phyloP scores from a whole-genome alignment of 352 stramenopile genomes.

The Phytopythium vexans region DNA sequence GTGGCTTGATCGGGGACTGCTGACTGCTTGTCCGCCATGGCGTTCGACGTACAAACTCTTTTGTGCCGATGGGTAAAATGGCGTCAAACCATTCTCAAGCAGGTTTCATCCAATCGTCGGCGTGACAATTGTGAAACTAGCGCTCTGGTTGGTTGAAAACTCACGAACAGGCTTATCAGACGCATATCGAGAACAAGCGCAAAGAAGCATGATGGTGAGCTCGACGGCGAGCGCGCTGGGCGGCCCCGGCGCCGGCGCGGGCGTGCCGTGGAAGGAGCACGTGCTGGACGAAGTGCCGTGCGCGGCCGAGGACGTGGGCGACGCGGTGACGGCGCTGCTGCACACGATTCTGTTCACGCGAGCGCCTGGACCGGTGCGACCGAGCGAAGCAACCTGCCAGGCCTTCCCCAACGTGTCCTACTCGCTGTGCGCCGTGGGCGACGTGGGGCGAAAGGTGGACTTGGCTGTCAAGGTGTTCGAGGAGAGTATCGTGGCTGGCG shows the following conservation, averaged over 20 bases:
- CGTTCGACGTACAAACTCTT: constrained; percentile 6
- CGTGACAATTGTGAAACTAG: not conserved
- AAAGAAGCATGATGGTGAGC: constrained; percentile 1
- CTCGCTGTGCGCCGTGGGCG: constrained; percentile 68
- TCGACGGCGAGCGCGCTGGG: constrained; percentile 1
- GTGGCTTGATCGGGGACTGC: no score
- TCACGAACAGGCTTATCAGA: not conserved
- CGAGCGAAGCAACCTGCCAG: constrained; percentile 72
- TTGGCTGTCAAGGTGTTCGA: constrained; percentile 61
- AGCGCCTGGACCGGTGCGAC: constrained; percentile 64
- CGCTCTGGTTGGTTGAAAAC: not conserved
- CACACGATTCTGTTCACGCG: constrained; percentile 83
- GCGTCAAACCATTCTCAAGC: no score
- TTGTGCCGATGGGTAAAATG: not conserved
- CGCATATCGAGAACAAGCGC: not conserved
- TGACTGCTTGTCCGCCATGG: constrained; percentile 1
- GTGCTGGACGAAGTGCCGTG: constrained; percentile 63
- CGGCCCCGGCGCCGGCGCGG: constrained; percentile 2
- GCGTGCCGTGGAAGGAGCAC: constrained; percentile 51
- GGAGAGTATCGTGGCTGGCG: constrained; percentile 26
- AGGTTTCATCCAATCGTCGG: not conserved
- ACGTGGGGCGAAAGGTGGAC: constrained; percentile 80
- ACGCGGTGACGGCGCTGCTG: constrained; percentile 64
- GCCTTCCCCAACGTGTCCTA: constrained; percentile 77
- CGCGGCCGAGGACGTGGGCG: constrained; percentile 45